Evolutionary conservation across 805 yeast genomes (phyloP), one percentile per base, ranked within the genome.

Genomic region (Yamadazyma endophytica): DNA sequence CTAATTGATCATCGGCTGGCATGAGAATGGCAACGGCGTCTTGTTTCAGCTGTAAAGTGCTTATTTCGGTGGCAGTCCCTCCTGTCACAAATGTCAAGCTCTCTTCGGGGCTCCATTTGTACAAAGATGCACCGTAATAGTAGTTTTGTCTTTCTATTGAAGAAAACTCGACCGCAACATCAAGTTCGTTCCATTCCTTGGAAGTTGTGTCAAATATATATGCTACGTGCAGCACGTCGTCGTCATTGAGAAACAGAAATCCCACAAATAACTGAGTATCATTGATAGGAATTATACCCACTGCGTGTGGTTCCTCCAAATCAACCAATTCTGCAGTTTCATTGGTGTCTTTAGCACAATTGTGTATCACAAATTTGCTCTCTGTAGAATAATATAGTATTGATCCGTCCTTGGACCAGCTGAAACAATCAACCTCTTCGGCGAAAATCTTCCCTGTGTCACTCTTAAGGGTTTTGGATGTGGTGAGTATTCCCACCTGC

Each of bases 1-100:
- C 68, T 44, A 75, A 77, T 4, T 79, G 64, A 47, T 88, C 96
- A 43, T 82, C 82, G 3, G 71, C 54, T 6, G 79, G 79, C 18
- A 59, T 59, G 1, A 80, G 46, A 2, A 47, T 25, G 11, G 36
- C 28, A 3, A 43, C 21, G 1, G 42, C 24, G 4, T 29, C 27
- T 9, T 24, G 24, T 4, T 42, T 45, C 16, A 26, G 18, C 9
- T n/a, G 8, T 9, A 47, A 26, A 4, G 34, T 32, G n/a, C 40
- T 39, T 9, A 49, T 26, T 33, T 84, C 95, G 3, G 83, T 67
- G 0, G 92, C 75, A 15, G 76, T 68, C 0, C 88, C 73, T 2
- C 82, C 72, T 1, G 84, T 73, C 1, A 82, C 37, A 13, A 86
- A 50, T 4, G 39, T 59, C 49, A 38, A 49, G 29, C 16, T 50